Evolutionary conservation across 495 filamentous ascomycete species (phyloP), one percentile per base, ranked within the genome.

Genomic region (Lasiosphaeriaceae sp.): DNA sequence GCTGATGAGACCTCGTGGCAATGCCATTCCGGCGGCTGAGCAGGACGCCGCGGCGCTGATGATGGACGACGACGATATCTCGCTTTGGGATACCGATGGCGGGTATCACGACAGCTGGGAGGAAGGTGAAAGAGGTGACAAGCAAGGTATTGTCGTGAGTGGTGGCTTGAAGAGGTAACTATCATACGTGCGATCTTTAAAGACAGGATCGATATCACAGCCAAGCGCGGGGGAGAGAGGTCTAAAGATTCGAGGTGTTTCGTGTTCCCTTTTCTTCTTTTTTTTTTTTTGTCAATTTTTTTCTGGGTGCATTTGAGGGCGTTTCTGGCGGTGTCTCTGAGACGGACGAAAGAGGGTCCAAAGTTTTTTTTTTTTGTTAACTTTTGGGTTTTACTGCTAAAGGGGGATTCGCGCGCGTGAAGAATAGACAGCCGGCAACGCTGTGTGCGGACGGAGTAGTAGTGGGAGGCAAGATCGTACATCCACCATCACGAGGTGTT

Each of bases 41-140:
- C 50, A 56, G 17, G 75, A 77, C 29, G 67, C 68, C 29, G 75
- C 73, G 12, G 66, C 70, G 46, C 41, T 77, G 11, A 80, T 78
- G 11, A 80, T 80, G 72, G 76, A 79, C 14, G 80, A 80, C 19
- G 84, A 86, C 52, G 84, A 88, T 64, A 83, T 88, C 63, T 80
- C 76, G 62, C 69, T 86, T 4, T 80, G 79, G 76, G 76, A 74
- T 24, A 69, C 77, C 22, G 77, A 77, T 8, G 72, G 63, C 12
- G 31, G 37, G 26, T 76, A 78, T 39, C 56, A 61, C 9, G 75
- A 77, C 49, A 55, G 53, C 20, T 69, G 68, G 66, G 66, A 64
- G 12, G 62, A 69, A 11, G 66, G 62, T 47, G 62, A 69, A 11
- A 64, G 62, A 47, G 14, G 5, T 43, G 26, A 31, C 9, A 31